Evolutionary conservation across 441 rosid genomes (phyloP), one percentile per base, ranked within the genome.

Genomic region (Populus hybrid): DNA sequence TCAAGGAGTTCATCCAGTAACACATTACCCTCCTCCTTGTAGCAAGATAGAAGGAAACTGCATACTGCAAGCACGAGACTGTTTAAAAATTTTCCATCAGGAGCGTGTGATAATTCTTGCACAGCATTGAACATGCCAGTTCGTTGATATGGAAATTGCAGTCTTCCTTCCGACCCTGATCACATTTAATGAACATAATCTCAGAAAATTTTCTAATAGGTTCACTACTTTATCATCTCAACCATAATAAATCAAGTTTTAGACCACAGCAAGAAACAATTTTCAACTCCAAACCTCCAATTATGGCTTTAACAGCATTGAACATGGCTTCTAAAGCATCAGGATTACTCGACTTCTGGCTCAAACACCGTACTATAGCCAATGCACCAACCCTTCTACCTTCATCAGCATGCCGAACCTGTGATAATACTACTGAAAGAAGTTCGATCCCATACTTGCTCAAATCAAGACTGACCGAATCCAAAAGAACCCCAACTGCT

Each of bases 131-230:
- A 74, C 98, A 30, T 30, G 32, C 32, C 32, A 30, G 32, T 30
- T 30, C 32, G 32, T 30, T 30, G 32, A 95, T 93, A 89, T 69
- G 98, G 97, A 86, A 91, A 90, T 80, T 92, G 89, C 79, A 97
- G 94, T 76, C 99, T 91, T 74, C 99, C 99, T 82, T 95, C 99
- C 36, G 99, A 92, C 40, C 99, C 99, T 95, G 87, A 75, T 78
- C 66, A 84, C 54, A 74, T 72, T 38, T 23, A 74, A 76, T 74
- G 42, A 50, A 54, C 9, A 77, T 59, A 50, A 74, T 28, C 34
- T 78, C 28, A 20, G 23, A 4, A 64, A 34, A 77, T 32, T 5
- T 9, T 69, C 69, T 30, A 11, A 72, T 50, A 73, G n/a, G 7
- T 72, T 75, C 18, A n/a, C 73, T 68, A 30, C 32, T 30, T 30